A percentile compares a stretch with the other conserved stretches of the same genome.
Conservation (phyloP, 2,329 filamentous ascomycete species). For the Capronia epimyces region DNA sequence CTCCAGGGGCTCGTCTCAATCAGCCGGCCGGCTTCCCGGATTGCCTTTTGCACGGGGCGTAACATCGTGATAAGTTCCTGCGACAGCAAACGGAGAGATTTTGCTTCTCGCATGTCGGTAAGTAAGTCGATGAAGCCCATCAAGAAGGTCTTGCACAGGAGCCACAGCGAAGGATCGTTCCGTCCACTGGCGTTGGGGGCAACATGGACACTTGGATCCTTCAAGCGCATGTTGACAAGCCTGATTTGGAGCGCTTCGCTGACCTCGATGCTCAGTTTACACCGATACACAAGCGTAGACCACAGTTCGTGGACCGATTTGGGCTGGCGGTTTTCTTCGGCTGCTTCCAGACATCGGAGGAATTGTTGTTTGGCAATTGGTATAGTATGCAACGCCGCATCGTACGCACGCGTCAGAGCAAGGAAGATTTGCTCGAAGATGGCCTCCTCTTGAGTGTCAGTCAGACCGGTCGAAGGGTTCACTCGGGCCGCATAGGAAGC, state of each 20-base stretch:
- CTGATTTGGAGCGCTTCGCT: conserved; percentile 66
- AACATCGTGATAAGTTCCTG: conserved; percentile 68
- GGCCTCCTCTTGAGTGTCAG: conserved; percentile 67
- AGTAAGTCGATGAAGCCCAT: conserved; percentile 46
- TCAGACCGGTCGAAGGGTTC: conserved; percentile 55
- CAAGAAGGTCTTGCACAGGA: conserved; percentile 60
- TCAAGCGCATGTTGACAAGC: conserved; percentile 75
- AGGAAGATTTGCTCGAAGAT: conserved; percentile 79
- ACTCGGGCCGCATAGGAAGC: conserved; percentile 47
- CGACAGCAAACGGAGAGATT: conserved; percentile 47
- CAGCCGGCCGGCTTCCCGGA: conserved; percentile 71
- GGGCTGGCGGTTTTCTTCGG: conserved; percentile 55
- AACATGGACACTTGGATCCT: conserved; percentile 69
- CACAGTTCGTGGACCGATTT: conserved; percentile 61
- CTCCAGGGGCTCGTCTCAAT: conserved; percentile 64
- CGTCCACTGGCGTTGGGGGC: conserved; percentile 29
- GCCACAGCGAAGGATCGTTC: conserved; percentile 57
- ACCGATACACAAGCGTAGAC: conserved; percentile 66
- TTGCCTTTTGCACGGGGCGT: conserved; percentile 72
- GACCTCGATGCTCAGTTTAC: conserved; percentile 63
- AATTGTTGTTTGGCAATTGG: conserved; percentile 67
- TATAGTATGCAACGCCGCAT: conserved; percentile 65
- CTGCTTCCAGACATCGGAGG: conserved; percentile 56
- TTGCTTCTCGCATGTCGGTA: conserved; percentile 44
- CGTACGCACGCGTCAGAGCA: conserved; percentile 66